Evolutionary conservation across 345 rosid genomes (phyloP).

Genomic region (Mallotus nudiflorus): DNA sequence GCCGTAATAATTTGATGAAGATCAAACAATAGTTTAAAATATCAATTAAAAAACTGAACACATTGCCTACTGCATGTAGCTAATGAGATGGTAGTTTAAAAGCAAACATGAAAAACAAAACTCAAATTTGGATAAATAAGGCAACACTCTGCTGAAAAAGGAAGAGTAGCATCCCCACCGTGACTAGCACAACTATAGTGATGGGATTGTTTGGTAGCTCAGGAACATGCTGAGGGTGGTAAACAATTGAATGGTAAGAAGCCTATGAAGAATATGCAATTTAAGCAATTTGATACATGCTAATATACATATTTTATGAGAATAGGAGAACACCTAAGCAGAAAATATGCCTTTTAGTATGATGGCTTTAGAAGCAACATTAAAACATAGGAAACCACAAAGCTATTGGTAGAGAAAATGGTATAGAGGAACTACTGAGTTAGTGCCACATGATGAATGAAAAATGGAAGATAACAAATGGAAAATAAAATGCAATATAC

Average conservation of each 20-base stretch:
- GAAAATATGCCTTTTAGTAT: too few relatives aligned
- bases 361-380: background rate
- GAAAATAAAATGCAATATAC: too few relatives aligned
- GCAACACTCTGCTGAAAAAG: background rate
- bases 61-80: background rate
- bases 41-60: too few relatives aligned
- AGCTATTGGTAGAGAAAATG: too few relatives aligned
- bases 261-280: too few relatives aligned
- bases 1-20: constrained; percentile 50
- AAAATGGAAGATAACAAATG: background rate
- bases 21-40: constrained; percentile 11
- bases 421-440: background rate
- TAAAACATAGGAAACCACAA: background rate
- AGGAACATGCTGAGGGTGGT: background rate
- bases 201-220: background rate
- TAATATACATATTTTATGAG: too few relatives aligned
- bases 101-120: background rate
- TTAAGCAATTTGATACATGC: too few relatives aligned
- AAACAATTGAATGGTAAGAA: background rate
- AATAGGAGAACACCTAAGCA: too few relatives aligned
- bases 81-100: background rate
- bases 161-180: background rate
- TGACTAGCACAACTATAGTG: background rate
- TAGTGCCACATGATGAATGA: too few relatives aligned
- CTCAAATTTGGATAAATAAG: background rate